These are phyloP conservation scores for Globisporangium barbulae DNA, from an alignment of 352 stramenopile species.

Conservation along the genomic window DNA sequence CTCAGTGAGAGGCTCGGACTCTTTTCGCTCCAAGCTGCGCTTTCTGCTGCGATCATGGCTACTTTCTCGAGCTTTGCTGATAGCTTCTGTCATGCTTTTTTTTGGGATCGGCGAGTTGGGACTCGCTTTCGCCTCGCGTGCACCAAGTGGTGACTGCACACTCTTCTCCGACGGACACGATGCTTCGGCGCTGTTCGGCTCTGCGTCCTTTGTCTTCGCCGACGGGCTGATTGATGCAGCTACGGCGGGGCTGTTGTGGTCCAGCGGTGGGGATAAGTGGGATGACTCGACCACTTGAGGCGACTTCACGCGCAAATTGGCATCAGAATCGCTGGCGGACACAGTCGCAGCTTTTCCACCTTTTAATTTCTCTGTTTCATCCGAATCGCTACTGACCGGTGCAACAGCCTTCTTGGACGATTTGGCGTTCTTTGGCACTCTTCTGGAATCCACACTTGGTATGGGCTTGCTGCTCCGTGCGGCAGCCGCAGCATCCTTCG, in stretches of 20 bases:
- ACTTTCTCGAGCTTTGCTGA: constrained; percentile 4
- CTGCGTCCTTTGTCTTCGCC: constrained; percentile 40
- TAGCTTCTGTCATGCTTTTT: constrained; percentile 6
- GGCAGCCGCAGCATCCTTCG: constrained; percentile 2
- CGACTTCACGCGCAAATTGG: constrained; percentile 46
- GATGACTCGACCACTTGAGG: constrained; percentile 39
- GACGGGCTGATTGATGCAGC: constrained; percentile 51
- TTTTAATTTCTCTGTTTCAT: constrained; percentile 3
- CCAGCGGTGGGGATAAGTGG: constrained; percentile 47
- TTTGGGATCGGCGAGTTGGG: not conserved
- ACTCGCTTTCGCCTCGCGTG: constrained; percentile 5
- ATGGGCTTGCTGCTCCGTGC: not conserved
- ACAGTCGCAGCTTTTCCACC: not conserved
- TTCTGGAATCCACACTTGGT: not conserved
- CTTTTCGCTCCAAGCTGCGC: constrained; percentile 32
- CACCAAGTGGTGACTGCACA: not conserved
- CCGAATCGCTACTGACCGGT: not conserved
- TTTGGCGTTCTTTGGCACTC: constrained; percentile 5
- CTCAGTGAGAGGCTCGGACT: constrained; percentile 37
- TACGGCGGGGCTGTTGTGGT: constrained; percentile 35
- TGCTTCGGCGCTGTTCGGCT: constrained; percentile 3
- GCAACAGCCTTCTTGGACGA: not conserved
- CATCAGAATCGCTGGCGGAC: not conserved
- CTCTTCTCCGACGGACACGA: constrained; percentile 6
- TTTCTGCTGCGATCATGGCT: constrained; percentile 33